Base-by-base conservation (phyloP, 2,329 filamentous ascomycete species). In the Monosporascus ibericus region DNA sequence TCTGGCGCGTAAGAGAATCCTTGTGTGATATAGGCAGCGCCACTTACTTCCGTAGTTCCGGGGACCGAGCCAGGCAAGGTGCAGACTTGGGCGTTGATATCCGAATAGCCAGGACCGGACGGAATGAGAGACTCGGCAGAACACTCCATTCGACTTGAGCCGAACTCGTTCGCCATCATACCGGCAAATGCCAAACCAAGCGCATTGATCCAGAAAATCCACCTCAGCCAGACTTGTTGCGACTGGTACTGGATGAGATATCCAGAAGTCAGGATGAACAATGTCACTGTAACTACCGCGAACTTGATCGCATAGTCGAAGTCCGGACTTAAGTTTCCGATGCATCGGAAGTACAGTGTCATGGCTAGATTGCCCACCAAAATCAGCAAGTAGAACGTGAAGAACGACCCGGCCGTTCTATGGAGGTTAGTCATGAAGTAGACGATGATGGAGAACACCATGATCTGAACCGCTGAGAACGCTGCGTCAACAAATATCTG, bases 131-230 rank as follows among this genome's bases (percentile, higher is more conserved):
- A 88, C 44, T 80, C 76, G 2, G 75, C 74, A 0, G 80, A 81
- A 63, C 91, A 96, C 0, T 79, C 83, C 65, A 95, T 74, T 27
- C 85, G 77, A 42, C 88, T 75, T 11, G 80, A 72, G 37, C 78
- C 77, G 62, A 96, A 95, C 64, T 96, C 91, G 63, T 95, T 96
- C 62, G 88, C 82, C 88, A 95, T 94, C 70, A 96, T 70, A 2
- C 84, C 75, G 11, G 85, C 80, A 65, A 96, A 95, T 0, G 84
- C 82, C 2, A 94, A 77, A 46, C 88, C 89, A 0, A 92, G 73
- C 0, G 85, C 78, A 55, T 91, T 90, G 67, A 91, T 74, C 74
- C 85, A 92, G 71, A 84, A 89, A 55, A 92, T 84, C 89, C 89
- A 94, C 18, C 86, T 76, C 6, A 92, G 67, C 85, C 88, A 92